Evolutionary conservation across 2,329 filamentous ascomycete genomes (phyloP).

Genomic region (Talaromyces sp.): DNA sequence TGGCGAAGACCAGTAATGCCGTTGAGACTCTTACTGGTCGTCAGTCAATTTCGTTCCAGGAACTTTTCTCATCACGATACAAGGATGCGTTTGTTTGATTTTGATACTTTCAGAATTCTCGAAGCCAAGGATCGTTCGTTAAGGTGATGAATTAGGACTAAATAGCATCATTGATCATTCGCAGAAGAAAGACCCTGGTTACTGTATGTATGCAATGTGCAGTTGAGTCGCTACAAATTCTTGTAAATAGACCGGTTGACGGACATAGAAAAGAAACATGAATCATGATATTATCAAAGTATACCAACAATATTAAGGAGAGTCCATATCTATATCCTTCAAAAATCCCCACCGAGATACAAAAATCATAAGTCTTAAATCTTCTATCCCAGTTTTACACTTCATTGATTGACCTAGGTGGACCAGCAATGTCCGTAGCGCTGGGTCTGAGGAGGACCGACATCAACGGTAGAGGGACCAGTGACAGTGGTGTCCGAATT

Average conservation of each 20-base stretch:
- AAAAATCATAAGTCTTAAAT: too few species aligned
- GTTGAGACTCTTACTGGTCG: conserved; percentile 5
- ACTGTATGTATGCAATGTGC: background rate
- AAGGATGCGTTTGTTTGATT: background rate
- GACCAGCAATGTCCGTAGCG: conserved; percentile 10
- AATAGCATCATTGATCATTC: too few species aligned
- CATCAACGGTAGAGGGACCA: conserved; percentile 26
- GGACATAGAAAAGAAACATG: background rate
- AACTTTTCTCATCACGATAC: background rate
- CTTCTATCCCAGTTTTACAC: too few species aligned
- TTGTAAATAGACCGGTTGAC: too few species aligned
- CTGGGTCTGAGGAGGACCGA: conserved; percentile 35
- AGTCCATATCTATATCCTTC: background rate
- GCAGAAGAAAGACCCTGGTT: background rate
- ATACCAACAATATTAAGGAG: too few species aligned
- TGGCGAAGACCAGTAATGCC: conserved; percentile 5
- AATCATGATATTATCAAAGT: background rate
- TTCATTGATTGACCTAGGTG: background rate
- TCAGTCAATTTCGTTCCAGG: conserved; percentile 3
- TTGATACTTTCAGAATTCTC: background rate
- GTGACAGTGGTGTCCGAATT: conserved; percentile 23
- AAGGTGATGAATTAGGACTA: too few species aligned
- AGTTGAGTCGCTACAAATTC: too few species aligned
- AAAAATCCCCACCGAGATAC: background rate
- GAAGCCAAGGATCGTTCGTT: too few species aligned